Evolutionary conservation across 768 basidiomycete genomes (phyloP), one percentile per base, ranked within the genome.

Genomic region (Dendrothele bispora): DNA sequence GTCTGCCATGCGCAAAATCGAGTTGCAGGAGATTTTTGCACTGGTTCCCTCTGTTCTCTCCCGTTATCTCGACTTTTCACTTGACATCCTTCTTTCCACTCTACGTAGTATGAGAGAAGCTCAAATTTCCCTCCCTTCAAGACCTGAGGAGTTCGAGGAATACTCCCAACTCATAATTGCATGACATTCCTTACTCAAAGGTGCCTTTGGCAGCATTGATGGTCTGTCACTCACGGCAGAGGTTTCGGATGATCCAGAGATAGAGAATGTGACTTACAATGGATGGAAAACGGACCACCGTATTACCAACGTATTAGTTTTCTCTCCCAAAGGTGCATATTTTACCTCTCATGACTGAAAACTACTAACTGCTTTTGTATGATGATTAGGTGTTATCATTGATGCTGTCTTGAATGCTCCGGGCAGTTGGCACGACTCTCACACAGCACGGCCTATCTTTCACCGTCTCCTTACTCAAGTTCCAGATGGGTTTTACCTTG

Each of bases 241-340:
- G 42, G 61, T 60, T 18, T 65, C 67, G 1, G 59, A 61, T 42
- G 72, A 78, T 53, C 53, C 56, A 1, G 66, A 70, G 36, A 58
- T 75, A 18, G 67, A 77, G 52, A 75, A 77, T 55, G 63, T 65
- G 8, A 73, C 67, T 7, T 75, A 65, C 49, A 74, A 73, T 61
- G 67, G 70, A 0, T 77, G 73, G 61, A 56, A 38, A 18, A 18
- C 36, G 34, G 28, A 43, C 18, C 68, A 68, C 42, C 64, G 50
- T 32, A 47, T 58, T 6, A 66, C 55, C 34, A 55, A 46, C 39
- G 57, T 66, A 1, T 20, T 66, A 10, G 58, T 53, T 0, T 67
- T 65, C 38, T 56, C 60, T 1, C 52, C 65, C 2, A 17, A 48
- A 39, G 46, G 46, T 48, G 20, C 18, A 25, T 34, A 42, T 25